Evolutionary conservation across 768 basidiomycete genomes (phyloP).

Genomic region (Scleroderma bovista): DNA sequence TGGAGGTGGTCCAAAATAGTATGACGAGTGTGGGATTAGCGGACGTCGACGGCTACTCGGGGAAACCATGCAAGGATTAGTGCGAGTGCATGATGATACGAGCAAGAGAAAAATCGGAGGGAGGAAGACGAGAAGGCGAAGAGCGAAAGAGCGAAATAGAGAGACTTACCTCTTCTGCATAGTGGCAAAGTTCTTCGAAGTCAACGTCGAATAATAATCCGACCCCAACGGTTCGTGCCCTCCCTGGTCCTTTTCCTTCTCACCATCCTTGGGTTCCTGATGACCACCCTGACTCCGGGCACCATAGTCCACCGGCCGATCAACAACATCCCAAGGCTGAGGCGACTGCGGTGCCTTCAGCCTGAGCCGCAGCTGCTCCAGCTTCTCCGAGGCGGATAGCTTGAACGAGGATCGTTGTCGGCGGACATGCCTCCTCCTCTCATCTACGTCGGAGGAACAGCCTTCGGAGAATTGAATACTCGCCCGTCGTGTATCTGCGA

Average conservation of each 20-base stretch:
- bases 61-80: no score
- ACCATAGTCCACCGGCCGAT: constrained; percentile 42
- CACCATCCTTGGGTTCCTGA: not conserved
- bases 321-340: constrained; percentile 61
- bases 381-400: constrained; percentile 6
- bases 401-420: constrained; percentile 19
- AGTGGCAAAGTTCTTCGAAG: constrained; percentile 38
- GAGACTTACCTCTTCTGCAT: constrained; percentile 41
- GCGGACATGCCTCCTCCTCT: constrained; percentile 24
- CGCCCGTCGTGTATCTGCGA: not conserved
- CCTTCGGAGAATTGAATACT: not conserved
- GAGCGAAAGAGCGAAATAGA: constrained; percentile 2
- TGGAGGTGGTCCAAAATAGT: constrained; percentile 79
- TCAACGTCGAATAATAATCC: constrained; percentile 40
- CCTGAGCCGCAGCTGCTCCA: constrained; percentile 45
- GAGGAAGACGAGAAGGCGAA: constrained; percentile 5
- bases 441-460: constrained; percentile 10
- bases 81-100: constrained; percentile 4
- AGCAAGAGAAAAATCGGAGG: not conserved
- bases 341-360: constrained; percentile 45
- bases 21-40: constrained; percentile 71
- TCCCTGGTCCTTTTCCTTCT: not conserved
- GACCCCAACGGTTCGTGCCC: constrained; percentile 10
- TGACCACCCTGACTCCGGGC: not conserved
- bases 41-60: constrained; percentile 33